Conservation (phyloP, 306 rosid species). For the Medicago arabica region DNA sequence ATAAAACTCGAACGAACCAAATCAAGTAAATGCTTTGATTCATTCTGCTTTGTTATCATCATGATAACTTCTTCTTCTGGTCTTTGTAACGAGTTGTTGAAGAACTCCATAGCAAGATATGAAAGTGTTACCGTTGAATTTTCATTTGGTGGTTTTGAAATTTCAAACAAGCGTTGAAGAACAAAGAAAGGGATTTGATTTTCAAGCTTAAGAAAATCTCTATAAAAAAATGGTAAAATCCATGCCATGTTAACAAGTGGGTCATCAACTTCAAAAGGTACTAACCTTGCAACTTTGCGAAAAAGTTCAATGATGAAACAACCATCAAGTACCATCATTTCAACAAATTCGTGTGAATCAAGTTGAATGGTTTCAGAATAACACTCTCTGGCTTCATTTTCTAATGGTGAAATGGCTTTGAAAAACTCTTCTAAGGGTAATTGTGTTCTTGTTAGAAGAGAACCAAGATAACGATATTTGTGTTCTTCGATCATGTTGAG, state of each 20-base stretch:
- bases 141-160: conserved; percentile 35
- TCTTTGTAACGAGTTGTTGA: conserved; percentile 56
- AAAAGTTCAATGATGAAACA: conserved; percentile 68
- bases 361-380: conserved; percentile 58
- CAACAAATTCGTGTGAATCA: conserved; percentile 45
- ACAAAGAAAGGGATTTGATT: conserved; percentile 76
- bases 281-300: conserved; percentile 43
- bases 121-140: conserved; percentile 31
- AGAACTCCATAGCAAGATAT: conserved; percentile 55
- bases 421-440: conserved; percentile 32
- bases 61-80: conserved; percentile 42
- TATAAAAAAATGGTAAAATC: conserved; percentile 55
- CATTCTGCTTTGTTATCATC: neutral
- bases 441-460: conserved; percentile 48
- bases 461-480: conserved; percentile 60
- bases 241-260: conserved; percentile 58
- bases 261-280: conserved; percentile 48
- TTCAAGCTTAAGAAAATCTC: conserved; percentile 73
- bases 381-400: conserved; percentile 56
- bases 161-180: conserved; percentile 49
- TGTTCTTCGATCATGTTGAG: conserved; percentile 67
- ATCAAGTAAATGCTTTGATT: conserved; percentile 59
- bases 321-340: conserved; percentile 72
- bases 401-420: conserved; percentile 39
- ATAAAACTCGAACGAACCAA: conserved; percentile 59